Percentiles rank a stretch among this genome's conserved stretches.
These are phyloP conservation scores for Arthrobotrys entomopaga DNA, from an alignment of 2,329 filamentous ascomycete genomes.

Conservation along the genomic window DNA sequence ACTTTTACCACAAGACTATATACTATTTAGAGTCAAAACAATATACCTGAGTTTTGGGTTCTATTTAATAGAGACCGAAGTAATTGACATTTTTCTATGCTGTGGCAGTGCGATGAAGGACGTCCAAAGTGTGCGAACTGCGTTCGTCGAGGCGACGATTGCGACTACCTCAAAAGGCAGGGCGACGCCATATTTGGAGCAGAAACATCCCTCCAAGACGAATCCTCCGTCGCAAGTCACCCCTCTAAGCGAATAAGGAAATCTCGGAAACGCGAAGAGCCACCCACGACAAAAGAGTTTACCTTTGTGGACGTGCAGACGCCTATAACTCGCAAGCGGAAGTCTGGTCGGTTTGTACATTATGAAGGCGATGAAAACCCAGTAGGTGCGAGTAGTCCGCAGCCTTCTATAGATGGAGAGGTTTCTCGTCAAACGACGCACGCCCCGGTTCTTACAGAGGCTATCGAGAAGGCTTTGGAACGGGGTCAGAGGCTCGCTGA, in stretches of 20 bases:
- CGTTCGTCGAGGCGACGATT: slow-evolving; percentile 24
- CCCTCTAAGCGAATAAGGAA: slow-evolving; percentile 6
- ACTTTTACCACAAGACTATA: too few species aligned
- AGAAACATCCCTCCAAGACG: not conserved
- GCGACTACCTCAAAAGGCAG: slow-evolving; percentile 17
- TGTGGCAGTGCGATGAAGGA: slow-evolving; percentile 36
- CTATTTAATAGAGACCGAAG: too few species aligned
- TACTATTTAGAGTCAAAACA: too few species aligned
- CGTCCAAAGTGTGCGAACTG: slow-evolving; percentile 40
- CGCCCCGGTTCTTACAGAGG: not conserved
- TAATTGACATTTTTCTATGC: too few species aligned
- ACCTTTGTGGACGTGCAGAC: slow-evolving; percentile 36
- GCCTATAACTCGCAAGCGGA: slow-evolving; percentile 14
- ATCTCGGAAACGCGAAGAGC: slow-evolving; percentile 27
- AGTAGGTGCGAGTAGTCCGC: too few species aligned
- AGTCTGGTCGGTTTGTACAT: not conserved
- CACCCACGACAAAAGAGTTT: not conserved
- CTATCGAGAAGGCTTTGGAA: slow-evolving; percentile 25
- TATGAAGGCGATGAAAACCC: not conserved
- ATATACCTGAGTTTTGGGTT: too few species aligned
- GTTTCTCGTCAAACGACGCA: too few species aligned
- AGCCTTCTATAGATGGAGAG: too few species aligned
- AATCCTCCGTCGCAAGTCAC: not conserved
- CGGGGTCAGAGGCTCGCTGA: slow-evolving; percentile 29
- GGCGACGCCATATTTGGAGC: not conserved